Base-by-base conservation (phyloP, 1,284 basidiomycete species). In the Austropuccinia psidii region DNA sequence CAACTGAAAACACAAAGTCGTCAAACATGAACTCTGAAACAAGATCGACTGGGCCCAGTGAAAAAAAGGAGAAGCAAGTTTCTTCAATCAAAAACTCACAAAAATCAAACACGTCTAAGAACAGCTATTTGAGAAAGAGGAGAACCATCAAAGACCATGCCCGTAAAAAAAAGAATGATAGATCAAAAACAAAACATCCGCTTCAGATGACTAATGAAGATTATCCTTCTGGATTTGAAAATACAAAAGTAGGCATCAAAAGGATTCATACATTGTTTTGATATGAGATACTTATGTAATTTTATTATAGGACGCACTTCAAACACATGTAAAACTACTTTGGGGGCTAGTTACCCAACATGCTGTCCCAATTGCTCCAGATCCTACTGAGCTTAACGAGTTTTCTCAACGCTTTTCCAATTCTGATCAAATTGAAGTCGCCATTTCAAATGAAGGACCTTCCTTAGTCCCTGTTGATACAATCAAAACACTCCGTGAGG, bases 321-420 rank as follows among this genome's bases (percentile, higher is more conserved):
- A 47, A 33, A 11, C 61, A 0, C 68, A 70, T 43, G 61, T 70
- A 37, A 54, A 49, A 33, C 8, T 70, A 2, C 13, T 70, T 21
- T 70, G 67, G 67, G 67, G 67, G 2, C 41, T 58, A 24, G 19
- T 70, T 6, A 39, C 47, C 17, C 5, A 29, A 49, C 21, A 57
- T 6, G 27, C 45, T 1, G 57, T 70, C 2, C 68, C 68, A 45
- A 11, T 13, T n/a, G 21, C 57, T 24, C 50, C 57, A 4, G 7
- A 33, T 4, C 29, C 37, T 6, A 29, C 21, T 15, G 29, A 41
- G 8, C 24, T 60, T 13, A 5, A 29, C 11, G 24, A 3, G 1
- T 70, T 70, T 27, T 8, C 37, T 50, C 31, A 41, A 21, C 3
- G 19, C 11, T 70, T 55, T 19, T 43, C 35, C 1, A 19, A 4